These are phyloP conservation scores for Pisolithus orientalis DNA, from an alignment of 768 basidiomycete genomes.

Conservation along the genomic window DNA sequence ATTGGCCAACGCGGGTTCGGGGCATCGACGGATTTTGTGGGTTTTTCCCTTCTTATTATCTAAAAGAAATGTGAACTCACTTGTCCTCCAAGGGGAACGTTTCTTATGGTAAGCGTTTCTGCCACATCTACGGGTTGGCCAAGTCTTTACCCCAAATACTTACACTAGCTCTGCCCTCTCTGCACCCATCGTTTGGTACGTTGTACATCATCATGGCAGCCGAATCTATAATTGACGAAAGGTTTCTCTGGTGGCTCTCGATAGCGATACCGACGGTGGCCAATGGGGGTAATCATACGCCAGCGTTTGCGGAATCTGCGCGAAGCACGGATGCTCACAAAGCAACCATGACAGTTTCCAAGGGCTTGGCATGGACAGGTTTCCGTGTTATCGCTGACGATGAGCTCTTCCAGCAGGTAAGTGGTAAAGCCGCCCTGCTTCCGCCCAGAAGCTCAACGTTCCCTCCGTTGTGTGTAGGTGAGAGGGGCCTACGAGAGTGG, in stretches of 20 bases:
- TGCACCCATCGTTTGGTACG: slow-evolving; percentile 61
- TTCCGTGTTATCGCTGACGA: slow-evolving; percentile 54
- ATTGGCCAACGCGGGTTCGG: slow-evolving; percentile 31
- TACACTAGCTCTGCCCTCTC: slow-evolving; percentile 46
- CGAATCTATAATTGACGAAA: slow-evolving; percentile 15
- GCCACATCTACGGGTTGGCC: slow-evolving; percentile 1
- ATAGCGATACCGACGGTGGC: slow-evolving; percentile 68
- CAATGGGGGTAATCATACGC: slow-evolving; percentile 72
- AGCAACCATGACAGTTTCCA: slow-evolving; percentile 48
- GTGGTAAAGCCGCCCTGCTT: slow-evolving; percentile 2
- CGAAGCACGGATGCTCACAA: slow-evolving; percentile 56
- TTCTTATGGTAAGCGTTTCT: slow-evolving; percentile 47
- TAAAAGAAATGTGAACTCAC: slow-evolving; percentile 1
- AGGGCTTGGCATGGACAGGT: slow-evolving; percentile 57
- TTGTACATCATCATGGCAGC: slow-evolving; percentile 1
- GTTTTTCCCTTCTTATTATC: slow-evolving; percentile 21
- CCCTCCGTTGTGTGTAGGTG: slow-evolving; percentile 10
- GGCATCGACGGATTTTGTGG: slow-evolving; percentile 77
- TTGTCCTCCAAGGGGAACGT: slow-evolving; percentile 59
- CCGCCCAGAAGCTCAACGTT: background rate
- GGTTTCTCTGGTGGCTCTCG: slow-evolving; percentile 5
- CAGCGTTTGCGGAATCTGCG: slow-evolving; percentile 57
- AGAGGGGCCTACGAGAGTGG: slow-evolving; percentile 16
- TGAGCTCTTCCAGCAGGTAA: slow-evolving; percentile 50
- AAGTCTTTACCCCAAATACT: slow-evolving; percentile 11